phyloP scores from a whole-genome alignment of 2,329 filamentous ascomycete species.

The Talaromyces sp. region DNA sequence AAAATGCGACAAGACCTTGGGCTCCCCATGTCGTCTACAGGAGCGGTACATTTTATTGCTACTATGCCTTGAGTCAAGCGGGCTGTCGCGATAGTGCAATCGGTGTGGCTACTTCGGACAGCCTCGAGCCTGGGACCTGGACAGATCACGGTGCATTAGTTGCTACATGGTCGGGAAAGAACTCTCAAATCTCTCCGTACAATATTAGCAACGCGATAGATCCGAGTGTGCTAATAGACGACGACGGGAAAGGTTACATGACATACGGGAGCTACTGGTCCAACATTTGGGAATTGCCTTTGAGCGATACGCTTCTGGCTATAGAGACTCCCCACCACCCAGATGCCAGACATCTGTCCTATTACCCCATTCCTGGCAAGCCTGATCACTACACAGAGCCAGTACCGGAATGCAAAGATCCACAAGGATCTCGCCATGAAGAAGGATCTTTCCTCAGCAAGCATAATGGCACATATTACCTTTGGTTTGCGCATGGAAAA shows the following conservation, averaged over 20 bases:
- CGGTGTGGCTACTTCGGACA: conserved; percentile 50
- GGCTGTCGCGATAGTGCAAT: conserved; percentile 60
- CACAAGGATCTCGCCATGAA: conserved; percentile 3
- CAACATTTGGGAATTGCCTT: conserved; percentile 58
- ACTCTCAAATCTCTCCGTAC: conserved; percentile 24
- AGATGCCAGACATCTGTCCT: conserved; percentile 26
- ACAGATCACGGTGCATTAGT: conserved; percentile 29
- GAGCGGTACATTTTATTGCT: conserved; percentile 57
- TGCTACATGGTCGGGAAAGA: conserved; percentile 26
- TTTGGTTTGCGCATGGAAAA: conserved; percentile 37
- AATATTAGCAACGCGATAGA: conserved; percentile 59
- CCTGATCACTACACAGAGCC: not conserved
- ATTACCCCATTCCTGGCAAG: conserved; percentile 9
- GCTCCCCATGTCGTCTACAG: conserved; percentile 60
- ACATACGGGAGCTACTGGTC: conserved; percentile 67
- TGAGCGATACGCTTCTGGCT: conserved; percentile 31
- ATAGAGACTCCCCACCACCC: conserved; percentile 16
- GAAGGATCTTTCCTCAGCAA: conserved; percentile 36
- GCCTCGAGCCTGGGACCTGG: conserved; percentile 31
- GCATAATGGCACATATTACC: conserved; percentile 31
- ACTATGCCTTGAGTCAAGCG: conserved; percentile 61
- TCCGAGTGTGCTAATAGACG: conserved; percentile 45
- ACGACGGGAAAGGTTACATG: conserved; percentile 39
- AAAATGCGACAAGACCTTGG: conserved; percentile 34
- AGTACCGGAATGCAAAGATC: not conserved